phyloP scores from a whole-genome alignment of 2,329 filamentous ascomycete species.

The Epichloe coenophiala region DNA sequence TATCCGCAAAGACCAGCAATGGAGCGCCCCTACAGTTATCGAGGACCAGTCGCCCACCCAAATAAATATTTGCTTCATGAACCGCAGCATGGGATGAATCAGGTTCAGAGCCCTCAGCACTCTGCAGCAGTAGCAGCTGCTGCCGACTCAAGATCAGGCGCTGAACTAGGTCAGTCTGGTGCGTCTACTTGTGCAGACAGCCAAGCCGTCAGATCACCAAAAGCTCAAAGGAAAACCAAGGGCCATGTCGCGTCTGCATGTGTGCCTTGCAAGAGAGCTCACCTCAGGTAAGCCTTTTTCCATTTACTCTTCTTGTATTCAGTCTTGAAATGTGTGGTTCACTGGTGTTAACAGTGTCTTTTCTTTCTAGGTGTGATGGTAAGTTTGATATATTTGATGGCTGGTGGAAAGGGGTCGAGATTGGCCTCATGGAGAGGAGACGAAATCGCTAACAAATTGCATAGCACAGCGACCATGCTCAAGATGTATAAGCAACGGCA shows the following conservation, averaged over 20 bases:
- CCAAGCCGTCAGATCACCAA: constrained; percentile 39
- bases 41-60: constrained; percentile 11
- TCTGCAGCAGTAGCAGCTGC: constrained; percentile 10
- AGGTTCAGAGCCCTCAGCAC: constrained; percentile 5
- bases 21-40: constrained; percentile 13
- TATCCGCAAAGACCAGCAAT: constrained; percentile 16
- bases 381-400: background rate
- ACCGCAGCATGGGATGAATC: constrained; percentile 4
- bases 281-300: constrained; percentile 47
- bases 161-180: constrained; percentile 12
- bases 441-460: constrained; percentile 19
- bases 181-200: constrained; percentile 29
- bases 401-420: background rate
- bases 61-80: constrained; percentile 14
- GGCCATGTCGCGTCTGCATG: constrained; percentile 76
- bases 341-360: background rate
- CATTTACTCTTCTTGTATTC: no score
- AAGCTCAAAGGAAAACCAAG: constrained; percentile 55
- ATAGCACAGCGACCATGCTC: constrained; percentile 65
- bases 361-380: constrained; percentile 1
- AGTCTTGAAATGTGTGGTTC: background rate
- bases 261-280: constrained; percentile 73
- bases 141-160: constrained; percentile 7
- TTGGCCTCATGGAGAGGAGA: background rate
- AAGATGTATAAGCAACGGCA: constrained; percentile 64